Base-by-base conservation (phyloP, 371 early-diverging fungal species). In the Blakeslea trispora region DNA sequence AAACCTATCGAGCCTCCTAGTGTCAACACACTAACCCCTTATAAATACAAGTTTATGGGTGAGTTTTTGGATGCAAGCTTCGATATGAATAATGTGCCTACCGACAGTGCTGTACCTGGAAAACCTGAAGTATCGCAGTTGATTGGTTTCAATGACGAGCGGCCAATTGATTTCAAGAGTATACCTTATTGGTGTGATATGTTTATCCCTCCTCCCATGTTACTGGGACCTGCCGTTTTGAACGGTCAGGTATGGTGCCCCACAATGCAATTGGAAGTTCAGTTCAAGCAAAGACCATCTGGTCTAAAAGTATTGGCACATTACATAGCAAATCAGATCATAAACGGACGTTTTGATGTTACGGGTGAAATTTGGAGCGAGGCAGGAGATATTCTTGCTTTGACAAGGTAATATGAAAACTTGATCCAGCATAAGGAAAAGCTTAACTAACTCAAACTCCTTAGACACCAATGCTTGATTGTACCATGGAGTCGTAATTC, bases 131-230 rank as follows among this genome's bases (percentile, higher is more conserved):
- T 63, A n/a, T 55, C 59, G 6, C 76, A 75, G 19, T 18, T 46
- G 14, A 66, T 75, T 24, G 43, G 43, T 11, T 79, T 74, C 40
- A 42, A 39, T 1, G 79, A 79, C 39, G 66, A 61, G 10, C 61
- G 76, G 45, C 53, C 62, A 6, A 53, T 70, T 35, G 79, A 79
- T 59, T 67, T 71, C 40, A 69, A 71, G 47, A 63, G 71, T 42
- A 66, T 79, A n/a, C 67, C 77, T 39, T 73, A 52, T 32, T 71
- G 64, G 64, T 69, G 72, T 45, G 79, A 79, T 45, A 72, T 79
- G 72, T 66, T 76, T n/a, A 57, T 74, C 21, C 57, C 76, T 1
- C 76, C 76, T 10, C 65, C 74, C 7, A 22, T 45, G 7, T 40
- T 72, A 4, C 53, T 79, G 17, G 79, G 76, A 28, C 50, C 53